Base-by-base conservation (phyloP, 2,329 filamentous ascomycete genomes). In the Sodiomyces alkalinus region DNA sequence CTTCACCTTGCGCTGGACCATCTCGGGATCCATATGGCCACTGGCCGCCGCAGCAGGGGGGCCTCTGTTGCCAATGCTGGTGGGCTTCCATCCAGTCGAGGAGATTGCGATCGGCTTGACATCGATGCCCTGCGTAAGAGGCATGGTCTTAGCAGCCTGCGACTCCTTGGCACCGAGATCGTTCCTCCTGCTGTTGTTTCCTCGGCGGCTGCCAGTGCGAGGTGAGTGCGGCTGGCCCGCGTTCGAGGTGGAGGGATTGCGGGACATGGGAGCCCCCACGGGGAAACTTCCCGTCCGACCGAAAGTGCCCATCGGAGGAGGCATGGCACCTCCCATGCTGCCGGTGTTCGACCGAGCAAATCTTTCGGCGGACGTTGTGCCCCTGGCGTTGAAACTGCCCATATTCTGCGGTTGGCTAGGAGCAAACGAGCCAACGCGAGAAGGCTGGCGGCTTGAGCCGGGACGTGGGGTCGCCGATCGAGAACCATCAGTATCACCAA, bases 1-100 rank as follows among this genome's bases (percentile, higher is more conserved):
- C 75, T 98, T 98, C 52, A 98, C 90, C 75, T 98, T 98, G 43
- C 87, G 78, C 62, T 98, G 90, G 33, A 98, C 90, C 64, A 90
- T 74, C 44, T 87, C 82, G 15, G 90, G 87, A 39, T 92, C 74
- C 59, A 96, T 70, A 43, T 81, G 67, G 28, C 61, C 60, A 7
- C 60, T 51, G 38, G 60, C 55, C 20, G 54, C 49, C 23, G 55
- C 36, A 21, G 60, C 52, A 28, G 49, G 36, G 18, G 50, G 40
- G 28, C 43, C 30, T 36, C 51, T 52, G 39, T 53, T 56, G 29
- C 58, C 64, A 28, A 92, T 36, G 43, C 79, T 90, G 30, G 64
- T 74, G 16, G 90, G 82, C 60, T 92, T 93, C 90, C 90, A 98
- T 28, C 90, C 87, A 32, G 59, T 68, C n/a, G 68, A 41, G 0